Base-by-base conservation (phyloP, 169 alveolate species). In the Amoebophrya sp. region DNA sequence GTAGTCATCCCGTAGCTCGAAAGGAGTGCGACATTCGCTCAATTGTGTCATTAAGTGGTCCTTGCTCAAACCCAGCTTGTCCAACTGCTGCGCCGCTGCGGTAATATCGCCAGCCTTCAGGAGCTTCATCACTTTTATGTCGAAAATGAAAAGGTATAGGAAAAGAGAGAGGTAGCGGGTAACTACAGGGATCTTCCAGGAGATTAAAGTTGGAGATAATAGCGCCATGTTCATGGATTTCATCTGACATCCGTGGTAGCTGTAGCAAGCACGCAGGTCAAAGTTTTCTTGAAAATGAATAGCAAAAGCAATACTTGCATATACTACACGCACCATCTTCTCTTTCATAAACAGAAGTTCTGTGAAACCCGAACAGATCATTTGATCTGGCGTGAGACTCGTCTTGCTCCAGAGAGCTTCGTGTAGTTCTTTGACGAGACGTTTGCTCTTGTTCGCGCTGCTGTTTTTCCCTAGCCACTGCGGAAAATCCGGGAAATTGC, bases 391-490 rank as follows among this genome's bases (percentile, higher is more conserved):
- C 33, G 2, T 65, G 39, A 65, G 2, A 10, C 36, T 0, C 33
- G 33, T 26, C 33, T 26, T 65, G 3, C n/a, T 65, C 83, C 83
- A 65, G 39, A 65, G 2, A 29, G 33, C 83, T 36, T 65, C 83
- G 26, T 18, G 2, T 10, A 65, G 26, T 29, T 65, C 83, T 36
- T 65, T 36, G 38, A 89, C 91, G 76, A 89, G 40, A 3, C 91
- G 91, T 18, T 40, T 41, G 55, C 34, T 36, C 55, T 89, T 89
- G 91, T 36, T 89, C 39, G 91, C 53, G 39, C 47, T 1, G 29
- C 76, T 40, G 54, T 89, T 89, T 65, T 41, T 89, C 91, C 91
- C 91, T 0, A 78, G 55, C 91, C 91, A 89, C 91, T 89, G 91
- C n/a, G 91, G 91, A 36, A 89, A 89, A 39, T 89, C 91, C 0